Evolutionary conservation across 2,329 filamentous ascomycete species (phyloP).

Genomic region (Colletotrichum ledebouriae): DNA sequence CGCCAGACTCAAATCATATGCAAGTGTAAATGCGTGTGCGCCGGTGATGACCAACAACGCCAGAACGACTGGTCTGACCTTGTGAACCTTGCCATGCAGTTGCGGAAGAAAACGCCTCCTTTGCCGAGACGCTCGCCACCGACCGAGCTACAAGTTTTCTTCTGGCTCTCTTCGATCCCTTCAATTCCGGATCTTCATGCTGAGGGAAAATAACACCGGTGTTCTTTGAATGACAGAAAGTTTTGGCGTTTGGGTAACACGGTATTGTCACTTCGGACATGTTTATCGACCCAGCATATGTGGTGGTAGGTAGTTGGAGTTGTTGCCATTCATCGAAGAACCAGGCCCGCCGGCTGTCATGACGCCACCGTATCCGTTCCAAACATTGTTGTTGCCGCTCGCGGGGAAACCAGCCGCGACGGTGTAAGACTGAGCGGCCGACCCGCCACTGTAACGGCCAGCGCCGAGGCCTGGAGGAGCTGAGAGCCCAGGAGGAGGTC

Average conservation of each 20-base stretch:
- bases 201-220: conserved; percentile 30
- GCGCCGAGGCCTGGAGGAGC: conserved; percentile 78
- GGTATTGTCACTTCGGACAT: no score
- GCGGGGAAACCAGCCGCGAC: conserved; percentile 41
- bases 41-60: conserved; percentile 9
- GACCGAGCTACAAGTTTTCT: not conserved
- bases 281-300: conserved; percentile 53
- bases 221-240: not conserved
- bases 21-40: conserved; percentile 39
- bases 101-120: conserved; percentile 1
- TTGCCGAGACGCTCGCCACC: conserved; percentile 4
- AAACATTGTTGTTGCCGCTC: conserved; percentile 44
- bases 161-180: conserved; percentile 3
- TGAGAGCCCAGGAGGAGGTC: conserved; percentile 85
- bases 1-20: conserved; percentile 19
- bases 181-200: conserved; percentile 18
- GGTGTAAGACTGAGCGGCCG: conserved; percentile 37
- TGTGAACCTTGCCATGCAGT: not conserved
- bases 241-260: not conserved
- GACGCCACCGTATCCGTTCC: conserved; percentile 36
- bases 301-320: conserved; percentile 48
- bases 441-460: conserved; percentile 46
- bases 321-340: conserved; percentile 43
- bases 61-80: not conserved
- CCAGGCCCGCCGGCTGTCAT: conserved; percentile 44